Percentiles rank a stretch among this genome's conserved stretches.
Evolutionary conservation across 1,284 basidiomycete genomes (phyloP).

Genomic region (Trichosporon ovoides): DNA sequence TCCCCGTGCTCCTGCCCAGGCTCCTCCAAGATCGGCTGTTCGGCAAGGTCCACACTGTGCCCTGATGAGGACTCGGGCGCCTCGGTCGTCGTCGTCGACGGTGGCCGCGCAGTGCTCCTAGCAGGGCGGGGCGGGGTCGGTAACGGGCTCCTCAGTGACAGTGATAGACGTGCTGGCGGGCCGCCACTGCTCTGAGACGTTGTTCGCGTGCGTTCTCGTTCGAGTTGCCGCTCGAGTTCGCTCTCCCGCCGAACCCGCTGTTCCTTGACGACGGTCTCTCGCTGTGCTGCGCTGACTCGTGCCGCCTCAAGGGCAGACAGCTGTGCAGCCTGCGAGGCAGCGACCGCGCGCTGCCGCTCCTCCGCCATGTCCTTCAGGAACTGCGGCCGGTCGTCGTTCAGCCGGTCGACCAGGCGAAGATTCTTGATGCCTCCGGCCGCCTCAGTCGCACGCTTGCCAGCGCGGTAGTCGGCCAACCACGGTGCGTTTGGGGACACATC

Average conservation of each 20-base stretch:
- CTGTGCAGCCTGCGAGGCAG: not conserved
- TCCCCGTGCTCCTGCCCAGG: not conserved
- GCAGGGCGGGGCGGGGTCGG: slow-evolving; percentile 2
- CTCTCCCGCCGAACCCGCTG: not conserved
- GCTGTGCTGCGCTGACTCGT: not conserved
- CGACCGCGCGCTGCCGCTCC: slow-evolving; percentile 1
- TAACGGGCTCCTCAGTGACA: not conserved
- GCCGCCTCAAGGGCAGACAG: not conserved
- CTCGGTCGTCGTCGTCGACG: not conserved
- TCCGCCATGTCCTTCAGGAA: slow-evolving; percentile 32
- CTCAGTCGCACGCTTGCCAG: not conserved
- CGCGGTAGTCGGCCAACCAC: slow-evolving; percentile 1
- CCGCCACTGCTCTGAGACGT: not conserved
- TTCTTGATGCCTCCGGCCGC: slow-evolving; percentile 23
- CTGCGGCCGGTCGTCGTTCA: slow-evolving; percentile 27
- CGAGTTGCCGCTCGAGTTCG: not conserved
- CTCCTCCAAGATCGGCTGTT: not conserved
- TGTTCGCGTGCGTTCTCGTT: not conserved
- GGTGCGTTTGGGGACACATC: slow-evolving; percentile 36
- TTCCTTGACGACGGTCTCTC: not conserved
- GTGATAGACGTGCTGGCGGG: not conserved
- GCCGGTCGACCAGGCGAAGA: slow-evolving; percentile 31
- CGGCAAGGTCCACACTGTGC: not conserved
- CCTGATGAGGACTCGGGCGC: not conserved
- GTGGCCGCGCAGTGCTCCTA: slow-evolving; percentile 3